Base-by-base conservation (phyloP, 2,329 filamentous ascomycete species). In the Fusarium beomiforme region DNA sequence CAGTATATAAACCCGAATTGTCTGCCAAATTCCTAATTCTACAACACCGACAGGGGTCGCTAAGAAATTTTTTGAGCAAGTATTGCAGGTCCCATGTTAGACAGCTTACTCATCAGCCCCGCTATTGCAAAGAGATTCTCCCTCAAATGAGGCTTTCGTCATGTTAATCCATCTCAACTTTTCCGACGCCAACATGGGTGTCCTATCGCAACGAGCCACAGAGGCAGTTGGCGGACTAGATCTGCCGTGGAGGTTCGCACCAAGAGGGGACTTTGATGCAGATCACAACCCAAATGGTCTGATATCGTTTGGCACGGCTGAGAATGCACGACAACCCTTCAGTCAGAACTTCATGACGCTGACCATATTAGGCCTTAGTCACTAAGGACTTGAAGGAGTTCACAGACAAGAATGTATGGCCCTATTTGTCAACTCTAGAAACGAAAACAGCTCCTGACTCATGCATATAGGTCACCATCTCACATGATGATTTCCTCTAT, bases 291-390 rank as follows among this genome's bases (percentile, higher is more conserved):
- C 81, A 2, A 68, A 76, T 12, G 85, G 85, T 2, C 79, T 85
- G 51, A 78, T 87, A 53, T 86, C 83, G 7, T 82, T 88, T 31
- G 83, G 82, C 1, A 79, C 85, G 2, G 85, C 86, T 8, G 85
- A 87, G 65, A 87, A 87, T 70, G 79, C 75, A 50, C 7, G 56
- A n/a, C 19, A 17, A 14, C n/a, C 19, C 14, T 43, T 26, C 21
- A 2, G 4, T 8, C 6, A 41, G 7, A 16, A 21, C 23, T n/a
- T 19, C 24, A 33, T 2, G 34, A 59, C 59, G 26, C 61, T 59
- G 10, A 51, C 29, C 7, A 23, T 26, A 13, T 11, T 43, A 81
- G 79, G 74, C 74, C 17, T 78, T 87, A 17, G 83, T 86, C 67
- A 83, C 84, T 7, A 63, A 80, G 8, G 76, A 80, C 6, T 58